These are phyloP conservation scores for Penicillium occitanis DNA, from an alignment of 2,329 filamentous ascomycete species.

Conservation along the genomic window DNA sequence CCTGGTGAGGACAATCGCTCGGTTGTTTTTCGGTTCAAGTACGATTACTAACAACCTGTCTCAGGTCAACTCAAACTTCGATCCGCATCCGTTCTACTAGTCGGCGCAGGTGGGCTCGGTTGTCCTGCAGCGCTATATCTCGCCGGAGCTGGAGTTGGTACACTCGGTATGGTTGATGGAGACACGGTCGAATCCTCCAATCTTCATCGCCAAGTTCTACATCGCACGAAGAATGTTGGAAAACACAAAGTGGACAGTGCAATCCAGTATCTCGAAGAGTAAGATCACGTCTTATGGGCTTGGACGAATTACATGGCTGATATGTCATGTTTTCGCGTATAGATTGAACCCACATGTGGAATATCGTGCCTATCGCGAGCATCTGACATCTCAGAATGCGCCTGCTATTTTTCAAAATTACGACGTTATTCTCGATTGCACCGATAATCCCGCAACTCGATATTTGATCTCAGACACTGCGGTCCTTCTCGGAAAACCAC, in stretches of 20 bases:
- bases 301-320: not conserved
- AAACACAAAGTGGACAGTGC: conserved; percentile 79
- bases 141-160: conserved; percentile 82
- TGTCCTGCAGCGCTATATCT: conserved; percentile 93
- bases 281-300: conserved; percentile 23
- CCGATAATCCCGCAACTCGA: conserved; percentile 85
- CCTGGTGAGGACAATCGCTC: conserved; percentile 53
- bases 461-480: conserved; percentile 92
- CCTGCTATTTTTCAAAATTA: conserved; percentile 66
- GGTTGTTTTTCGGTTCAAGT: not conserved
- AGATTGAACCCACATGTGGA: conserved; percentile 71
- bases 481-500: conserved; percentile 72
- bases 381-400: conserved; percentile 69
- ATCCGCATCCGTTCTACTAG: conserved; percentile 69
- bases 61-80: conserved; percentile 74
- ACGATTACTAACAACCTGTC: not conserved
- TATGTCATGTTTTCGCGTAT: not conserved
- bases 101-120: conserved; percentile 86
- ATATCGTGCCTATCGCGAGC: conserved; percentile 62
- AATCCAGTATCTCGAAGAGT: conserved; percentile 59
- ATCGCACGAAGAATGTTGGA: conserved; percentile 69
- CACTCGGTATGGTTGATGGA: conserved; percentile 79
- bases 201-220: conserved; percentile 86
- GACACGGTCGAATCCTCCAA: conserved; percentile 88
- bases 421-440: conserved; percentile 89